Evolutionary conservation across 148 eudicot genomes (phyloP), one percentile per base, ranked within the genome.

Genomic region (Nepenthes gracilis): DNA sequence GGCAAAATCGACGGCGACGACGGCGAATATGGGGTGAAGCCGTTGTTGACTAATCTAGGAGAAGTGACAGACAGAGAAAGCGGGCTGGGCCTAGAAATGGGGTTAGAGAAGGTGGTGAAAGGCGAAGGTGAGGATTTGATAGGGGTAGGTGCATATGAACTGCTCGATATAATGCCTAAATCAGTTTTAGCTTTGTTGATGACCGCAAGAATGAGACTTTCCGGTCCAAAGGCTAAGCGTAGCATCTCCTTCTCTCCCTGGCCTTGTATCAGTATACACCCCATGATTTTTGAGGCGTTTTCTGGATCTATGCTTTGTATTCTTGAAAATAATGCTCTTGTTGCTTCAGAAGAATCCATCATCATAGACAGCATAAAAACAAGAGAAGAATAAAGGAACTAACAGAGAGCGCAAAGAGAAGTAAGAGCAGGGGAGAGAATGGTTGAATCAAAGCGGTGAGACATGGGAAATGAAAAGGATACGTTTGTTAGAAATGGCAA

Each of bases 231-330:
- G 0, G 97, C 95, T 2, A 90, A 43, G 12, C 86, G 69, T 50
- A 86, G 75, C 88, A 86, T 78, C 71, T 86, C 95, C 64, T 82
- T 84, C 67, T 86, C 95, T 0, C 81, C 82, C 1, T 65, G 74
- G 55, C 80, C 80, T 53, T 86, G 79, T 1, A 87, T 59, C 12
- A 86, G 84, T 1, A 90, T 54, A 15, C 69, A 84, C 13, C 91
- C 86, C 78, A 83, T 77, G 75, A 86, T 82, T 67, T 74, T 87
- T 0, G 84, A 74, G 2, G 87, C 97, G 68, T 86, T 73, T 15
- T 86, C 95, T 45, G 86, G 95, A 80, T 90, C 97, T 58, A 84
- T 57, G 57, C 43, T 64, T 61, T 81, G 82, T 9, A 90, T 75
- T 54, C 85, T 68, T 0, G 83, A 65, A 55, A 82, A 75, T 6